These are phyloP conservation scores for Solanum aculeatissimum DNA, from an alignment of 305 asterid species.

Conservation along the genomic window DNA sequence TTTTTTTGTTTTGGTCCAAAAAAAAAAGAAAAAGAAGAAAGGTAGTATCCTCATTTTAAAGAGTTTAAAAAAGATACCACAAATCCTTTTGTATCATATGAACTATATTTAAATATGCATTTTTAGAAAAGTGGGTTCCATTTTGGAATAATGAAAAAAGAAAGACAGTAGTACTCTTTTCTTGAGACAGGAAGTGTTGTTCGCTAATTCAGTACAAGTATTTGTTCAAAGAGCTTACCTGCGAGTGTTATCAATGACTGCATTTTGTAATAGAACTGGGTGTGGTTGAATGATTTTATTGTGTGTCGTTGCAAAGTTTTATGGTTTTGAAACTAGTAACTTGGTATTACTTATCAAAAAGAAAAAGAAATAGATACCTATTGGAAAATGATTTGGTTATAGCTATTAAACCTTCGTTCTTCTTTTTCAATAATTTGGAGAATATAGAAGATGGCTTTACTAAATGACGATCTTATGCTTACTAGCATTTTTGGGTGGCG, in stretches of 20 bases:
- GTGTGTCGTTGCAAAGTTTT: not conserved
- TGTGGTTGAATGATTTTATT: not conserved
- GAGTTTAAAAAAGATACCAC: not conserved
- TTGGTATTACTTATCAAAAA: not conserved
- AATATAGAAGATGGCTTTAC: not conserved
- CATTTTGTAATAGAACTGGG: not conserved
- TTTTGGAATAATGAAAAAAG: not conserved
- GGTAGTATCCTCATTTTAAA: not conserved
- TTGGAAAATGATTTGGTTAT: not conserved
- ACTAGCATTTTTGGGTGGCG: constrained; percentile 99
- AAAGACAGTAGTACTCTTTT: not conserved
- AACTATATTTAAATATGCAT: not conserved
- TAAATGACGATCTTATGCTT: constrained; percentile 14
- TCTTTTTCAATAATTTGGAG: constrained; percentile 2
- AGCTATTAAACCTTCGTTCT: not conserved
- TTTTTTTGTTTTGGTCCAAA: not conserved
- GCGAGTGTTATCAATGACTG: not conserved
- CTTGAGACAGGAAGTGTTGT: not conserved
- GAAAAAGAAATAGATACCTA: not conserved
- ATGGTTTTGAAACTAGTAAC: not conserved
- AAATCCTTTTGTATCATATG: not conserved
- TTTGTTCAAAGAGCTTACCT: not conserved
- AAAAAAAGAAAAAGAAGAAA: not conserved
- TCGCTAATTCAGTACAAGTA: not conserved
- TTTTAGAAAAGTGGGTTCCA: not conserved